Conservation (phyloP, 2,329 filamentous ascomycete species). For the Monosporascus sp. region DNA sequence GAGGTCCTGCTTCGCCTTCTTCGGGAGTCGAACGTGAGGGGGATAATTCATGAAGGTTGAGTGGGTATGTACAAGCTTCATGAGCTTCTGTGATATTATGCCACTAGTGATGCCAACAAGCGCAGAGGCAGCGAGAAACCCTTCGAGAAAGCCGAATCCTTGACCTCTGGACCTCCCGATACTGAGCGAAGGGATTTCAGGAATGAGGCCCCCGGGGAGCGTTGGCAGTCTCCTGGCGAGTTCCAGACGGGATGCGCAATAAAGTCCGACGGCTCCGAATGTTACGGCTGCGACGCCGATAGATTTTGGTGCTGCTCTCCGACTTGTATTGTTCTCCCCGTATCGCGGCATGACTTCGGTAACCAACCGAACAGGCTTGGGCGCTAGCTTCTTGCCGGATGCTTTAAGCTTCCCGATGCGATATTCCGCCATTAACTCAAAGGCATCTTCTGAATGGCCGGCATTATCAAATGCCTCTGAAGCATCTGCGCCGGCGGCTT, state of each 20-base stretch:
- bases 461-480: constrained; percentile 79
- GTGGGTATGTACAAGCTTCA: constrained; percentile 27
- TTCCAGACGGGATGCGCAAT: constrained; percentile 11
- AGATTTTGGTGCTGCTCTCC: neutral
- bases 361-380: constrained; percentile 19
- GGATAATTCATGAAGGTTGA: constrained; percentile 29
- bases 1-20: constrained; percentile 30
- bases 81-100: constrained; percentile 23
- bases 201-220: neutral
- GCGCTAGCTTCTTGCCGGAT: constrained; percentile 11
- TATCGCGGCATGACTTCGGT: constrained; percentile 4
- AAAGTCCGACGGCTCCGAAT: constrained; percentile 11
- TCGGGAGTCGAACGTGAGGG: constrained; percentile 34
- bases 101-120: constrained; percentile 27
- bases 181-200: neutral
- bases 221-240: constrained; percentile 2
- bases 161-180: constrained; percentile 5
- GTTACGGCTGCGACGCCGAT: constrained; percentile 8
- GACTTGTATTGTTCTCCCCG: constrained; percentile 1
- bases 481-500: constrained; percentile 72
- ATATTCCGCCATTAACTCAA: constrained; percentile 35
- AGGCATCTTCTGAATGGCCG: constrained; percentile 65
- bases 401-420: constrained; percentile 33
- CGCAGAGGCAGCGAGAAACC: constrained; percentile 30
- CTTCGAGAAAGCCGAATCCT: constrained; percentile 30